Base-by-base conservation (phyloP, 2,329 filamentous ascomycete species). In the Penicillium sp. region DNA sequence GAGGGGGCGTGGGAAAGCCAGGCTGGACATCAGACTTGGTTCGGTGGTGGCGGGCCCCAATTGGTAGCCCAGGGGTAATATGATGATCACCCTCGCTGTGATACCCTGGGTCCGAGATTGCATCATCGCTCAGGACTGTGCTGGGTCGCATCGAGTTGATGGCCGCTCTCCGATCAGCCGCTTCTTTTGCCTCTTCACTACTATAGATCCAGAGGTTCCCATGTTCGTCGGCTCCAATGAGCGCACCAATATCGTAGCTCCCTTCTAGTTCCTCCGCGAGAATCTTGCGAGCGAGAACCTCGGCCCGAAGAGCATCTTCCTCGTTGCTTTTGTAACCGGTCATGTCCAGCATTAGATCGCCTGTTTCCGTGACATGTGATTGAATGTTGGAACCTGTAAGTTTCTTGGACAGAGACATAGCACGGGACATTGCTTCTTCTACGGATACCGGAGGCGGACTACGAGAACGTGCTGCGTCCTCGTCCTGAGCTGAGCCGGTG, bases 181-280 rank as follows among this genome's bases (percentile, higher is more conserved):
- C 89, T 67, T 95, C 89, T 70, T 97, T 98, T 24, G 95, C 92
- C 70, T 96, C 93, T 73, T 98, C 93, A 67, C 93, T 98, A 76
- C 92, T 95, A 78, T 99, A 99, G 64, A 99, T 98, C 93, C 95
- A 98, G n/a, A 99, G 82, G 68, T 99, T 99, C 7, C 95, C 95
- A 58, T 95, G 87, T 69, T 96, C 92, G 70, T 99, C 95, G 45
- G 95, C 93, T 13, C 93, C 95, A 66, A 99, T 96, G 29, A 99
- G 82, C 2, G 93, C 89, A 6, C 95, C 95, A 66, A 99, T 96
- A 71, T 99, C 95, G 73, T 97, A 97, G 70, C 93, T 92, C 22
- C 93, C 95, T 68, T 96, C 90, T 14, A 98, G 78, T 75, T 98
- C 93, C 70, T 99, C 92, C 0, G 92, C 88, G 13, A 99, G 83